Conservation (phyloP, 257 asterid species). For the Mentha longifolia region DNA sequence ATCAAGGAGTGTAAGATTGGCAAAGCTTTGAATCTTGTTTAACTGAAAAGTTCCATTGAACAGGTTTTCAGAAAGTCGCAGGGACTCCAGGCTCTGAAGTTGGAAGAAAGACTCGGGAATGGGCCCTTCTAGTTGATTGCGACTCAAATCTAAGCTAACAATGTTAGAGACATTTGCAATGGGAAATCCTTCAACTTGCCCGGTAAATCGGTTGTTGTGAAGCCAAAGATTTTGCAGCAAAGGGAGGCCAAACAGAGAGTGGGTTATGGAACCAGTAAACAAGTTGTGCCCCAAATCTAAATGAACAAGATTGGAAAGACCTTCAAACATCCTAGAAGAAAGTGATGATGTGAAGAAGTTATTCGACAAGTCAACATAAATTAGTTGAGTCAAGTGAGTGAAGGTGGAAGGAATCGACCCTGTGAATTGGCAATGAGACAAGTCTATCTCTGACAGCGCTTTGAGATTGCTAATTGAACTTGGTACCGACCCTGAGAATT, state of each 20-base stretch:
- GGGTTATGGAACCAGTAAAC: slow-evolving; percentile 48
- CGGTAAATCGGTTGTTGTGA: slow-evolving; percentile 48
- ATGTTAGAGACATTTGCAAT: slow-evolving; percentile 1
- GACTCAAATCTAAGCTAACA: slow-evolving; percentile 45
- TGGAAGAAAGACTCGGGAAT: slow-evolving; percentile 31
- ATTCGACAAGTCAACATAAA: slow-evolving; percentile 36
- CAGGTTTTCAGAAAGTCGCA: slow-evolving; percentile 42
- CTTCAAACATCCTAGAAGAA: slow-evolving; percentile 42
- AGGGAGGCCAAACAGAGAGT: slow-evolving; percentile 46
- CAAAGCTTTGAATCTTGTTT: background rate
- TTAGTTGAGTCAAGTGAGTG: slow-evolving; percentile 30
- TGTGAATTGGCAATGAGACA: slow-evolving; percentile 44
- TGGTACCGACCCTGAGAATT: slow-evolving; percentile 47
- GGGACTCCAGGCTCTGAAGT: slow-evolving; percentile 27
- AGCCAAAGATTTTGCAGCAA: slow-evolving; percentile 43
- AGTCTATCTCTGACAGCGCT: slow-evolving; percentile 39
- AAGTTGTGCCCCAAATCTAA: slow-evolving; percentile 43
- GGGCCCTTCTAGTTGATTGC: slow-evolving; percentile 41
- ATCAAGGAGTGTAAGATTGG: background rate
- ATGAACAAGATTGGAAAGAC: slow-evolving; percentile 33
- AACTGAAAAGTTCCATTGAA: slow-evolving; percentile 41
- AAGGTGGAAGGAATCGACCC: slow-evolving; percentile 53
- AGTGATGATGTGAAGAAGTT: slow-evolving; percentile 47
- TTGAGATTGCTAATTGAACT: too few relatives aligned
- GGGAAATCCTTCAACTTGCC: slow-evolving; percentile 36